phyloP scores from a whole-genome alignment of 2,329 filamentous ascomycete genomes.

The Verticillium tricorpus region DNA sequence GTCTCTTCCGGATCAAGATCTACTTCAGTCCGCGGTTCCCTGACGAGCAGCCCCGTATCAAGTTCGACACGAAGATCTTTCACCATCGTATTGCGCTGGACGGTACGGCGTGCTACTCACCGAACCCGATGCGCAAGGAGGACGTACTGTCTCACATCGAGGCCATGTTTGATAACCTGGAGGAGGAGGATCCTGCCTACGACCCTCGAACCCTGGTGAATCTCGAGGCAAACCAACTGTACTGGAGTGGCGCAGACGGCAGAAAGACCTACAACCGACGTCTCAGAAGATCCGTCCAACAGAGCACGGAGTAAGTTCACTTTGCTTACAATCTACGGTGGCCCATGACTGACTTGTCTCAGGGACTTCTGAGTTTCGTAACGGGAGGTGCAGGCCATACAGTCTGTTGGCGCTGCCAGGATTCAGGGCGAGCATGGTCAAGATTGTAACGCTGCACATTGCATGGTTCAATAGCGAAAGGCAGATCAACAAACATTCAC shows the following conservation, averaged over 20 bases:
- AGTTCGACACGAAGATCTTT: slow-evolving; percentile 76
- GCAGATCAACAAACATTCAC: neutral
- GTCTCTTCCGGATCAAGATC: slow-evolving; percentile 78
- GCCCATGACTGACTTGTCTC: neutral
- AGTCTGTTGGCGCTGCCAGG: neutral
- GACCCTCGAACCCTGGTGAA: slow-evolving; percentile 87
- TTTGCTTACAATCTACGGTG: neutral
- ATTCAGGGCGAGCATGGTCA: neutral
- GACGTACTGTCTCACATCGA: slow-evolving; percentile 82
- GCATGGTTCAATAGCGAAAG: neutral
- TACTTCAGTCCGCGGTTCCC: slow-evolving; percentile 82
- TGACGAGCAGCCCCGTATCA: slow-evolving; percentile 79
- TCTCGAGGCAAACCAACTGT: slow-evolving; percentile 78
- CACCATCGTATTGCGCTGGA: slow-evolving; percentile 81
- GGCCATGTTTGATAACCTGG: slow-evolving; percentile 74
- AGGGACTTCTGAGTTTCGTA: neutral
- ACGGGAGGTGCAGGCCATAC: neutral
- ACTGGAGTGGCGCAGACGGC: slow-evolving; percentile 76
- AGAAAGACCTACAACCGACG: slow-evolving; percentile 81
- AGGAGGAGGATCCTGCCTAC: slow-evolving; percentile 83
- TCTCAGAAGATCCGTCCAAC: slow-evolving; percentile 71
- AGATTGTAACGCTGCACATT: neutral
- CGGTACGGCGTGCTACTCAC: slow-evolving; percentile 79
- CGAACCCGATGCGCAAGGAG: slow-evolving; percentile 55
- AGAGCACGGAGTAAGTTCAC: slow-evolving; percentile 54